Conservation (phyloP, 225 moss, liverwort and hornwort genomes). For the Physcomitrium patens region DNA sequence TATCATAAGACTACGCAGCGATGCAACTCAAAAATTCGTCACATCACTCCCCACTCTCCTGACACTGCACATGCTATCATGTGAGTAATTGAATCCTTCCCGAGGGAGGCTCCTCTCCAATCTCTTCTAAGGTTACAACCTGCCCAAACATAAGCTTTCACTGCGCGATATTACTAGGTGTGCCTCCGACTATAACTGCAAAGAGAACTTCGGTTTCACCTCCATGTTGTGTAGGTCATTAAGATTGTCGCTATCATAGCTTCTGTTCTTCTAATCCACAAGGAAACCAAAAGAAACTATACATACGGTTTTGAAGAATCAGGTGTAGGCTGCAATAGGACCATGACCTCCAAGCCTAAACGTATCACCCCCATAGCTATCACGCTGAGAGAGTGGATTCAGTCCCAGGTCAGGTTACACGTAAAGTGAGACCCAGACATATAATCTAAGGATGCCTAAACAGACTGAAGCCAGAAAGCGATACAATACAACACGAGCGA, state of each 20-base stretch:
- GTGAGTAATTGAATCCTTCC: background rate
- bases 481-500: slow-evolving; percentile 24
- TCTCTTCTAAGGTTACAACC: background rate
- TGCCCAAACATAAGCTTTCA: slow-evolving; percentile 16
- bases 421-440: slow-evolving; percentile 6
- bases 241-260: background rate
- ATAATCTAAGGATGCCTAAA: slow-evolving; percentile 13
- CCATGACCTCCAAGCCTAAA: background rate
- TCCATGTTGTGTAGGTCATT: slow-evolving; percentile 3
- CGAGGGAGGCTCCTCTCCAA: background rate
- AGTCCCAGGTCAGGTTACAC: background rate
- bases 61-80: background rate
- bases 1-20: slow-evolving; percentile 17
- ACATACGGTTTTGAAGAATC: background rate
- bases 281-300: background rate
- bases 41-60: slow-evolving; percentile 29
- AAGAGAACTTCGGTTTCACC: background rate
- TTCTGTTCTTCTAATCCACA: background rate
- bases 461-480: background rate
- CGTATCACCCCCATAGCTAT: background rate
- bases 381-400: background rate
- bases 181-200: background rate
- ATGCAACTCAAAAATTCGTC: slow-evolving; percentile 40
- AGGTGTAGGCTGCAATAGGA: background rate
- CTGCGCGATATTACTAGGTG: background rate